phyloP scores from a whole-genome alignment of 495 filamentous ascomycete species.

The Pseudoneurospora amorphoporcata region DNA sequence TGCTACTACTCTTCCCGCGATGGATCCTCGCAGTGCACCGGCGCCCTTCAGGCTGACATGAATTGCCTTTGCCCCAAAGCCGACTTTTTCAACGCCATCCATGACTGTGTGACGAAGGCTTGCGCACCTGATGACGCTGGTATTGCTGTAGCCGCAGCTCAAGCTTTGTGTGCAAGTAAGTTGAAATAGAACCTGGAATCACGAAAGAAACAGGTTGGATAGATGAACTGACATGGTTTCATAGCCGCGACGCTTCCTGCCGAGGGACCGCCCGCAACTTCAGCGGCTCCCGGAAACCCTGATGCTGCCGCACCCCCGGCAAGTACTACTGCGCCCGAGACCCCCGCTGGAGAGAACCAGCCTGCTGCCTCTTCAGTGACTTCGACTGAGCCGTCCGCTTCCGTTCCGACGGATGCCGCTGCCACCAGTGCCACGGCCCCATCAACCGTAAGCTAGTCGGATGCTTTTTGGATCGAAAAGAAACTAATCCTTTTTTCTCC shows the following conservation, averaged over 20 bases:
- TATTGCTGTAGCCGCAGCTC: conserved; percentile 7
- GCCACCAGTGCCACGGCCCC: background rate
- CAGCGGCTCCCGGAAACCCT: background rate
- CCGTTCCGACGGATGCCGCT: background rate
- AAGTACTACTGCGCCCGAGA: conserved; percentile 5
- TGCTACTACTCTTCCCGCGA: conserved; percentile 11
- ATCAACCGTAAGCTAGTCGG: background rate
- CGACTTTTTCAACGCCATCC: conserved; percentile 8
- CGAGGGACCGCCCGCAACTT: conserved; percentile 13
- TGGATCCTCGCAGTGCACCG: conserved; percentile 5
- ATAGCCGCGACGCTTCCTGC: background rate
- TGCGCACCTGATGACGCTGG: conserved; percentile 8
- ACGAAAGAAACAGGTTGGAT: background rate
- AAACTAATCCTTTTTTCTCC: background rate
- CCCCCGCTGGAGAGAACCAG: background rate
- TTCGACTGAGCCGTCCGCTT: background rate
- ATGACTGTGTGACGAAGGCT: conserved; percentile 9
- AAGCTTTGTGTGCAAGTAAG: conserved; percentile 28
- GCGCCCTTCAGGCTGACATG: conserved; percentile 7
- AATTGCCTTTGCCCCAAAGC: conserved; percentile 20
- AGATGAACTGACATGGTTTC: background rate
- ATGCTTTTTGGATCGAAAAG: background rate
- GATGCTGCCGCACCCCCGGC: conserved; percentile 3
- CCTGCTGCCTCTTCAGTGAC: background rate
- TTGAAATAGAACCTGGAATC: background rate